A percentile compares a stretch with the other conserved stretches of the same genome.
phyloP scores from a whole-genome alignment of 371 early-diverging fungal genomes.

The Mucor lusitanicus region DNA sequence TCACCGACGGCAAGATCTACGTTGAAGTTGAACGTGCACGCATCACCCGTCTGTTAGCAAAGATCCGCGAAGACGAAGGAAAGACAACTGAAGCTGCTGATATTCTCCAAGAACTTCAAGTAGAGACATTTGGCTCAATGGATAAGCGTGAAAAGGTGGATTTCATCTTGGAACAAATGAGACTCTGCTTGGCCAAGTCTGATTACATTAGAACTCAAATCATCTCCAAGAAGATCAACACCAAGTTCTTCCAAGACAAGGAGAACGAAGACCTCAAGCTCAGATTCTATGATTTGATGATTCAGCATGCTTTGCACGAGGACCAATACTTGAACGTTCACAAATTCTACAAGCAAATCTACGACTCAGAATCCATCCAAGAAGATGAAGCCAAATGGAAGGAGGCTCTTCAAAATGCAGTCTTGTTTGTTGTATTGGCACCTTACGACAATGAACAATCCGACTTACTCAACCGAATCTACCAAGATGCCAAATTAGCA shows the following conservation, averaged over 20 bases:
- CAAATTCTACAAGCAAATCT: constrained; percentile 90
- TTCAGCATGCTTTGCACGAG: constrained; percentile 91
- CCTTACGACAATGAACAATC: constrained; percentile 96
- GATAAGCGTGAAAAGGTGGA: constrained; percentile 97
- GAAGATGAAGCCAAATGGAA: constrained; percentile 82
- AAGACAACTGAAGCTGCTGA: constrained; percentile 91
- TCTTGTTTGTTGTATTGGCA: constrained; percentile 86
- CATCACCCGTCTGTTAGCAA: constrained; percentile 84
- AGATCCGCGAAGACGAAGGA: constrained; percentile 91
- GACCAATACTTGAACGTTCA: constrained; percentile 85
- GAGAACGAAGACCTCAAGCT: constrained; percentile 91
- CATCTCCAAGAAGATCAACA: constrained; percentile 92
- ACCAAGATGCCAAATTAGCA: constrained; percentile 75
- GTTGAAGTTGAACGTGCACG: constrained; percentile 98
- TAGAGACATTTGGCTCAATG: constrained; percentile 98
- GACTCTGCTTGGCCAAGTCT: constrained; percentile 88
- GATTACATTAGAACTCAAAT: constrained; percentile 93
- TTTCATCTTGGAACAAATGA: constrained; percentile 98
- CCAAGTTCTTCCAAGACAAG: constrained; percentile 86
- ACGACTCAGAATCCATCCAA: constrained; percentile 80
- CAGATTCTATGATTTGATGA: constrained; percentile 94
- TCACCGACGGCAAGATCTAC: constrained; percentile 98
- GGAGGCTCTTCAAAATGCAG: constrained; percentile 75
- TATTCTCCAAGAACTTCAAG: constrained; percentile 95
- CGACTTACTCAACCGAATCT: constrained; percentile 86